Base-by-base conservation (phyloP, 1,284 basidiomycete genomes). In the Puccinia brachypodii region DNA sequence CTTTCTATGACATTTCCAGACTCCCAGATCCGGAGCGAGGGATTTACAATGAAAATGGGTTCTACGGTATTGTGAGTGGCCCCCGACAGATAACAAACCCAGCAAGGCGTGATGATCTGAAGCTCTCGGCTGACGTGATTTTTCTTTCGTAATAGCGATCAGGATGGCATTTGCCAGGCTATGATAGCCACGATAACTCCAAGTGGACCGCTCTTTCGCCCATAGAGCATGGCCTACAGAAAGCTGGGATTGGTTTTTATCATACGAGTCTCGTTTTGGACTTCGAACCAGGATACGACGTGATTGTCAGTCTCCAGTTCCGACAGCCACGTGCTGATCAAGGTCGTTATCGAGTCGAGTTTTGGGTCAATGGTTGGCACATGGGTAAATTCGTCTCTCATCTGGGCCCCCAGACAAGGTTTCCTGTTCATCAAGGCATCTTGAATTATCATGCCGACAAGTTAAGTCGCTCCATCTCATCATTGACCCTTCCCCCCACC, bases 351-450 rank as follows among this genome's bases (percentile, higher is more conserved):
- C 89, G 93, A 36, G 91, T 91, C 1, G 87, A 90, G 62, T 83
- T 94, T 74, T 94, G 92, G 82, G 91, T 94, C 36, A 94, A 94
- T 84, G 92, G 92, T n/a, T 94, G 93, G 93, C 91, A 91, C 89
- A 92, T 92, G 90, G 92, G 93, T 8, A 93, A 93, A 86, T 87
- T 91, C 31, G 89, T 92, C 28, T 91, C 87, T 28, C 92, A 92
- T 85, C 88, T 92, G 1, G 92, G 92, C 14, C 92, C 92, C 16
- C 92, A 93, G 85, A 87, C 89, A 56, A 92, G 90, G 85, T 93
- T 93, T 89, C 92, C 92, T 0, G 92, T 93, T 2, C 92, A 90
- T 68, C 88, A 92, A 85, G 92, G 92, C 2, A 92, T 93, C 66
- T 86, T 93, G 60, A 87, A 93, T 85, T 92, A 92, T 83, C 88